Base-by-base conservation (phyloP, 2,329 filamentous ascomycete genomes). In the Talaromyces pinophilus region DNA sequence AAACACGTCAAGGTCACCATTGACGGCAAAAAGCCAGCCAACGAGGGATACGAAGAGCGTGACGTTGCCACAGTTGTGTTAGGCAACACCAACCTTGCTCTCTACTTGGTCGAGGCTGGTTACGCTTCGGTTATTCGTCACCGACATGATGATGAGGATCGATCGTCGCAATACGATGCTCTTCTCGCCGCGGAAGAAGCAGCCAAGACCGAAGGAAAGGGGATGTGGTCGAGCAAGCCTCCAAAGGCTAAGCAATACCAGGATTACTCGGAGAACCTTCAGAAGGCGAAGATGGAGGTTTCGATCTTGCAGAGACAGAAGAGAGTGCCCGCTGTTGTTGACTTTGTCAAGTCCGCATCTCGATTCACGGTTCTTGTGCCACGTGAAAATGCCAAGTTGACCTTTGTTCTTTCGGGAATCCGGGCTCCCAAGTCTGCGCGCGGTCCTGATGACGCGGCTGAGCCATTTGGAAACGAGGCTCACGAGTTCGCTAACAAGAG, bases 271-370 rank as follows among this genome's bases (percentile, higher is more conserved):
- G 95, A 98, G 79, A 93, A 86, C 68, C 82, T 94, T 6, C 94
- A 98, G 78, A 97, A 97, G 81, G 95, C 95, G 69, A 98, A 97
- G 85, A 90, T 97, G 63, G 93, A 97, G 78, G 86, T 96, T 44
- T 91, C 92, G 11, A 89, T 92, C 25, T 85, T 99, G 38, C 92
- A 95, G 68, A 88, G 94, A 63, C 93, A 97, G 78, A 94, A 92
- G 84, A 94, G 92, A 79, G 90, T 98, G 3, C 93, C 95, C 7
- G 95, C 91, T 11, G 85, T 99, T 71, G 93, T 99, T 50, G 95
- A 99, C 79, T 99, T 96, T 78, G 95, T 96, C 83, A 97, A 98
- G 81, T 92, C 93, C n/a, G 95, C 92, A 35, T 96, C 93, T 48
- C 88, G 95, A 71, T 99, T 98, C 80, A 96, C 92, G 30, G 85